Conservation (phyloP, 345 rosid genomes). For the Gossypium raimondii region DNA sequence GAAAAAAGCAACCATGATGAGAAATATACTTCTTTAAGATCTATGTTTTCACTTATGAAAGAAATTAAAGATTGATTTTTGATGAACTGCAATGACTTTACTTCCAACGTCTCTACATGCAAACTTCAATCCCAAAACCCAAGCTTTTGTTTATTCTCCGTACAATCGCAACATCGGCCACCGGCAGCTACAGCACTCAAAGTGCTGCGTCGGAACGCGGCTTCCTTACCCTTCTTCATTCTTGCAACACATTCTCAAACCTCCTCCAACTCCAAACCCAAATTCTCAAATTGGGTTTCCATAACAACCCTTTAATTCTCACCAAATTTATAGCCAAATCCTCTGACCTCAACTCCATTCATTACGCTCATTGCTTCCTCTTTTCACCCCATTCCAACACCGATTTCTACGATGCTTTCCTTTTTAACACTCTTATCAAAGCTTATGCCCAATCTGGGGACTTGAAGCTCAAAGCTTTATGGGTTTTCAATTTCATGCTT, state of each 20-base stretch:
- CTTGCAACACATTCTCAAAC: conserved; percentile 28
- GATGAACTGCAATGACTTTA: too few relatives aligned
- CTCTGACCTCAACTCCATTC: conserved; percentile 32
- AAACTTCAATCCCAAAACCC: too few relatives aligned
- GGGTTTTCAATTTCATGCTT: conserved; percentile 34
- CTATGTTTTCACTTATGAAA: too few relatives aligned
- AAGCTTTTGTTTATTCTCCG: neutral
- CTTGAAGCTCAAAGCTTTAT: conserved; percentile 31
- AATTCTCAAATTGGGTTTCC: conserved; percentile 45
- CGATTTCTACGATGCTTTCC: conserved; percentile 40
- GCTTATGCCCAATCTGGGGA: conserved; percentile 34
- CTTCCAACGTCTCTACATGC: too few relatives aligned
- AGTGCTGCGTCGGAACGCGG: conserved; percentile 39
- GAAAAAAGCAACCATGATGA: too few relatives aligned
- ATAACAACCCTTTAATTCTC: conserved; percentile 39
- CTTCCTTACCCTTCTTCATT: conserved; percentile 39
- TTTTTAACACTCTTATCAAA: conserved; percentile 45
- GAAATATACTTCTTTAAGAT: too few relatives aligned
- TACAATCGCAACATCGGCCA: neutral
- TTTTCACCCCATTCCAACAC: conserved; percentile 41
- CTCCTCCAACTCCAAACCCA: conserved; percentile 37
- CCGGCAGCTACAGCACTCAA: neutral
- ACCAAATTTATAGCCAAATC: conserved; percentile 46
- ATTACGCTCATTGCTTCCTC: conserved; percentile 36
- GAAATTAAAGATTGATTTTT: too few relatives aligned